These are phyloP conservation scores for Colletotrichum theobromicola DNA, from an alignment of 2,329 filamentous ascomycete genomes.

Conservation along the genomic window DNA sequence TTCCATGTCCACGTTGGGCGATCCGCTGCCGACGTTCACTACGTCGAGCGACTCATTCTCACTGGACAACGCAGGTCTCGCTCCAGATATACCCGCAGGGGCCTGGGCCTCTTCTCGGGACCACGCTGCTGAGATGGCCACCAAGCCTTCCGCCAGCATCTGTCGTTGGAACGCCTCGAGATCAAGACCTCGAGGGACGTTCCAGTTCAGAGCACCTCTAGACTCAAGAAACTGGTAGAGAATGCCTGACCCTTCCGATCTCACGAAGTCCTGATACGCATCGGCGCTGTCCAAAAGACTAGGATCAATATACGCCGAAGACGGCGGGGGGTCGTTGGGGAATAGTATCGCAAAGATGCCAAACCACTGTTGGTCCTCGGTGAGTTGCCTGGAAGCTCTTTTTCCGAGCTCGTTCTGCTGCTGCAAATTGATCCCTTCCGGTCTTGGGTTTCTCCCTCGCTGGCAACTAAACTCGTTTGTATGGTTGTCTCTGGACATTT, in stretches of 20 bases:
- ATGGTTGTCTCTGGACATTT: not conserved
- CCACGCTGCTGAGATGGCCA: too few relatives aligned
- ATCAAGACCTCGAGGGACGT: not conserved
- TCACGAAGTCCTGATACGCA: not conserved
- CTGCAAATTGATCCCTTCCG: conserved; percentile 27
- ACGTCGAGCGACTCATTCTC: too few relatives aligned
- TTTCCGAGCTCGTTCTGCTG: conserved; percentile 23
- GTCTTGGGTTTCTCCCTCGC: not conserved
- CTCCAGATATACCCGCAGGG: too few relatives aligned
- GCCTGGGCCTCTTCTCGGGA: too few relatives aligned
- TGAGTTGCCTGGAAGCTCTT: conserved; percentile 17
- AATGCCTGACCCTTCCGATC: not conserved
- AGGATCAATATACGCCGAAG: conserved; percentile 24
- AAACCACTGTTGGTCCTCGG: conserved; percentile 30
- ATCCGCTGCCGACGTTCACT: too few relatives aligned
- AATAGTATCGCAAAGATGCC: conserved; percentile 29
- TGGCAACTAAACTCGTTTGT: conserved; percentile 4
- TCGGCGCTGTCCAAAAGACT: not conserved
- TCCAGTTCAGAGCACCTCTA: not conserved
- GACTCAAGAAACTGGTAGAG: not conserved
- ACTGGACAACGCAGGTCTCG: too few relatives aligned
- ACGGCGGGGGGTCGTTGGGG: conserved; percentile 17
- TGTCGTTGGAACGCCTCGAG: too few relatives aligned
- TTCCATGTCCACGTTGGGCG: too few relatives aligned
- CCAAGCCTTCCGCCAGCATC: too few relatives aligned